Evolutionary conservation across 257 asterid species (phyloP).

Genomic region (Solanum etuberosum): DNA sequence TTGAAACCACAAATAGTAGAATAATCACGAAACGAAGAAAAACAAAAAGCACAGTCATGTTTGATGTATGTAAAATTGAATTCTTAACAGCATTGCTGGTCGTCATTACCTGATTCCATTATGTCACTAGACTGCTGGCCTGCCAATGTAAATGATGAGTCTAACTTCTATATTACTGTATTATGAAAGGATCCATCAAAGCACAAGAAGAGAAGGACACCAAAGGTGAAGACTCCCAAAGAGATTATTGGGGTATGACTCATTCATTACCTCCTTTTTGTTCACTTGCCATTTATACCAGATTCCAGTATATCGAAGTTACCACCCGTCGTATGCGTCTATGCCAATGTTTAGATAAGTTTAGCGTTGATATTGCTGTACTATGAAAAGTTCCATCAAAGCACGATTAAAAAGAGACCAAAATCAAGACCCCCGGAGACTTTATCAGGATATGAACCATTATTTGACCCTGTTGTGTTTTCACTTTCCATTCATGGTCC

Average conservation of each 20-base stretch:
- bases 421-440: slow-evolving; percentile 44
- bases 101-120: neutral
- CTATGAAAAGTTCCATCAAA: slow-evolving; percentile 52
- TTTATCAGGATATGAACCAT: slow-evolving; percentile 38
- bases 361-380: slow-evolving; percentile 3
- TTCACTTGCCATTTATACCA: neutral
- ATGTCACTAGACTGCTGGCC: neutral
- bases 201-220: slow-evolving; percentile 49
- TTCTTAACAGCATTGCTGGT: neutral
- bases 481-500: neutral
- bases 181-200: slow-evolving; percentile 57
- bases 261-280: neutral
- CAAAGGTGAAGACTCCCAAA: slow-evolving; percentile 59
- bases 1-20: slow-evolving; percentile 87
- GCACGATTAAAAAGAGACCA: slow-evolving; percentile 50
- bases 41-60: slow-evolving; percentile 90
- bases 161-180: slow-evolving; percentile 2
- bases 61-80: slow-evolving; percentile 48
- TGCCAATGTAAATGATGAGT: neutral
- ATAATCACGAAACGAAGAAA: slow-evolving; percentile 79
- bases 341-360: neutral
- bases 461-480: neutral
- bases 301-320: neutral
- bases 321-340: neutral
- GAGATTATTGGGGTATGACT: slow-evolving; percentile 39